Conservation (phyloP, 495 filamentous ascomycete genomes). For the Penicillium steckii region DNA sequence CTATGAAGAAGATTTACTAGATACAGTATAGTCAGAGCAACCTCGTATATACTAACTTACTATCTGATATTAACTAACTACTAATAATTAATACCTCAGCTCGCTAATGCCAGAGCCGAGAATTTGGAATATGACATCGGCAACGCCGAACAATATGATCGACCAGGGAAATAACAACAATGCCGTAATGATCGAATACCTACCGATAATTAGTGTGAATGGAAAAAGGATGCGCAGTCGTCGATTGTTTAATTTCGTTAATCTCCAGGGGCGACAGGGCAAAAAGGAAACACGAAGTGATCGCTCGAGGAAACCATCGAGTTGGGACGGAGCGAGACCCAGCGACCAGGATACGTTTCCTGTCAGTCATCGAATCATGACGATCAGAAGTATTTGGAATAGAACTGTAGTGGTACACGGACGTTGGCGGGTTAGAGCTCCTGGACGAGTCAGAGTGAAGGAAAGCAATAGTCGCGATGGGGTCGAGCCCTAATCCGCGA, state of each 20-base stretch:
- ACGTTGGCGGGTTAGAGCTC: slow-evolving; percentile 17
- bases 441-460: slow-evolving; percentile 20
- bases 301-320: slow-evolving; percentile 34
- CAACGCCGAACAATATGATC: neutral
- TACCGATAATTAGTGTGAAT: neutral
- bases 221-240: neutral
- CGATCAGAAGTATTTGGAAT: slow-evolving; percentile 25
- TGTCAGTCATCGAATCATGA: slow-evolving; percentile 35
- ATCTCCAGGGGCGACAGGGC: neutral
- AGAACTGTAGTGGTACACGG: slow-evolving; percentile 13
- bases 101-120: neutral
- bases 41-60: neutral
- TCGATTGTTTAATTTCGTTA: slow-evolving; percentile 1
- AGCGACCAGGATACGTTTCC: slow-evolving; percentile 35
- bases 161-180: neutral
- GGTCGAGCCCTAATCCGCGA: slow-evolving; percentile 13
- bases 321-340: slow-evolving; percentile 34
- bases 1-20: neutral
- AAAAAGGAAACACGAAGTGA: slow-evolving; percentile 21
- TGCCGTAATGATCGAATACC: neutral
- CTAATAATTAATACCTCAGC: no score
- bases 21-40: neutral
- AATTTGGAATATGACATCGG: neutral
- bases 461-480: slow-evolving; percentile 3
- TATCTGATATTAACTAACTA: no score